Conservation (phyloP, 257 asterid species). For the Prunella vulgaris region DNA sequence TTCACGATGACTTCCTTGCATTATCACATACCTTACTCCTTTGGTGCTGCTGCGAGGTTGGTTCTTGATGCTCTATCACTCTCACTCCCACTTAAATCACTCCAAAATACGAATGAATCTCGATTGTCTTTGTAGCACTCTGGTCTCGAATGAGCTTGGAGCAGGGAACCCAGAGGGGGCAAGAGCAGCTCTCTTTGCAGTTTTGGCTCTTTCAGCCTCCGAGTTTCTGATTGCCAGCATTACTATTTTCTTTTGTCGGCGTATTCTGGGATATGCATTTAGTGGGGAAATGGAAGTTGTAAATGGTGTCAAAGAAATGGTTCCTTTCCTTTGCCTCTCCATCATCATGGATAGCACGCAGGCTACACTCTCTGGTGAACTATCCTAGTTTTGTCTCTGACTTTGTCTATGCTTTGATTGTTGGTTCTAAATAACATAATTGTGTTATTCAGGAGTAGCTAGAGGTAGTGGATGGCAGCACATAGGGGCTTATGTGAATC, state of each 20-base stretch:
- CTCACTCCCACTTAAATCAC: not conserved
- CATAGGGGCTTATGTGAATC: slow-evolving; percentile 77
- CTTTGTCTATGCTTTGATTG: not conserved
- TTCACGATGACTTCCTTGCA: slow-evolving; percentile 34
- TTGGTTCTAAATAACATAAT: not conserved
- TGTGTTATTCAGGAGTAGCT: slow-evolving; percentile 55
- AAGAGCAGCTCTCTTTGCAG: slow-evolving; percentile 39
- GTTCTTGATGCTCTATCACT: slow-evolving; percentile 3
- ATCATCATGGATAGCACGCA: slow-evolving; percentile 63
- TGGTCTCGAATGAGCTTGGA: slow-evolving; percentile 78
- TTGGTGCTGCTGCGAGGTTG: slow-evolving; percentile 64
- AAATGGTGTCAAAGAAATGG: slow-evolving; percentile 46
- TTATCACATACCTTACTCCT: slow-evolving; percentile 46
- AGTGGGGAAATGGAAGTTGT: slow-evolving; percentile 55
- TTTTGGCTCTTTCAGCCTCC: slow-evolving; percentile 36
- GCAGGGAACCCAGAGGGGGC: slow-evolving; percentile 75
- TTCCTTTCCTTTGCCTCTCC: slow-evolving; percentile 66
- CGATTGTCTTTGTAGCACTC: slow-evolving; percentile 39
- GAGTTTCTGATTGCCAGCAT: slow-evolving; percentile 55
- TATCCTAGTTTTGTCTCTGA: not conserved
- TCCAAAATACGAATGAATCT: not conserved
- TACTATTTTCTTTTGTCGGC: slow-evolving; percentile 41
- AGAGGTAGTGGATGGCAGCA: slow-evolving; percentile 93
- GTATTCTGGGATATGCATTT: slow-evolving; percentile 56
- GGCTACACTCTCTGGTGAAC: slow-evolving; percentile 57